These are phyloP conservation scores for Soucietia sequanensis DNA, from an alignment of 805 yeast genomes.

Conservation along the genomic window DNA sequence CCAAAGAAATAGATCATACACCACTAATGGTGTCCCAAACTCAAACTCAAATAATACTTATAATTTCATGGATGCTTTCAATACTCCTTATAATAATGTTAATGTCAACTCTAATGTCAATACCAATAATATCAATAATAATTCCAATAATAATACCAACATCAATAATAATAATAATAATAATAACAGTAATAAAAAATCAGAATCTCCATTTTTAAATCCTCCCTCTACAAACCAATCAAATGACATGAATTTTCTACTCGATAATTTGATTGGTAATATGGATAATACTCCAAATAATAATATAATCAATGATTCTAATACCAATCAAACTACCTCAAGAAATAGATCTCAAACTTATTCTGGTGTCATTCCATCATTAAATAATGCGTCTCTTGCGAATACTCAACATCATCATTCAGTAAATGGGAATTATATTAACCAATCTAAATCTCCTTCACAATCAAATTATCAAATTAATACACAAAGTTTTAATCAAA, in stretches of 20 bases:
- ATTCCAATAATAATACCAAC: constrained; percentile 8
- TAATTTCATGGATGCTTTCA: constrained; percentile 7
- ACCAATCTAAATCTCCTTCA: too few relatives aligned
- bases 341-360: constrained; percentile 42
- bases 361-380: constrained; percentile 33
- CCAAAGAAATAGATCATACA: constrained; percentile 49
- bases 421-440: not conserved
- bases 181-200: constrained; percentile 10
- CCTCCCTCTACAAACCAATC: constrained; percentile 15
- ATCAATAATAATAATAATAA: constrained; percentile 1
- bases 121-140: constrained; percentile 27
- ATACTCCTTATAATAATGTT: constrained; percentile 2
- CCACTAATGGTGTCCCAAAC: constrained; percentile 48
- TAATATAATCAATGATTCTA: not conserved
- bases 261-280: constrained; percentile 32
- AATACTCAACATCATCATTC: not conserved
- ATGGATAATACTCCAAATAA: constrained; percentile 12
- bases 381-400: constrained; percentile 10
- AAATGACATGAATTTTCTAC: constrained; percentile 25
- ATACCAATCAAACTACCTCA: constrained; percentile 3
- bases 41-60: constrained; percentile 18
- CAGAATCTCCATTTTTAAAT: constrained; percentile 23
- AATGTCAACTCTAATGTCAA: constrained; percentile 1
- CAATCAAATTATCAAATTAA: not conserved
- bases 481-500: not conserved